Base-by-base conservation (phyloP, 1,139 yeast species). In the Hanseniaspora sp. region DNA sequence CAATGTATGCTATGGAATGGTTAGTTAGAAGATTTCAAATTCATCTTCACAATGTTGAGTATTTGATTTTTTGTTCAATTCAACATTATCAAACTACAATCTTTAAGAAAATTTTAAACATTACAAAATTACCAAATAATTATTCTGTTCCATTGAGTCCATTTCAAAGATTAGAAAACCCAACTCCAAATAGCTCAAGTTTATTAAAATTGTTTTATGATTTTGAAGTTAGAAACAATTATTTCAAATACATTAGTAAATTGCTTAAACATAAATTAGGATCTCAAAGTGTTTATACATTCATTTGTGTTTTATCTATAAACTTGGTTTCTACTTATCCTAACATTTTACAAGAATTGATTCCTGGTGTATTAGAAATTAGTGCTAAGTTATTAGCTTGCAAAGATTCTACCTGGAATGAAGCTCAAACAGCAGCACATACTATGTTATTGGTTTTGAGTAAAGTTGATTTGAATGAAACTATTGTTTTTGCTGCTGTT, bases 1-100 rank as follows among this genome's bases (percentile, higher is more conserved):
- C 96, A 1, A 67, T 87, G 52, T 83, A 82, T 63, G 94, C 96
- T 11, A 74, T 87, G 12, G 99, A 92, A 71, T 92, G 98, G 98
- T 78, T 92, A 41, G 83, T 92, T 30, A 83, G 98, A 71, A 77
- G 97, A 62, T 94, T 90, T 67, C 87, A 86, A 66, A 80, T 86
- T 60, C 92, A 92, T 65, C 74, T 86, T 48, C 83, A 84, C 63
- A 87, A 86, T 62, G 73, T 88, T 0, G 97, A 92, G 66, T 66
- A 74, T 56, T 65, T 92, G 41, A 64, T 94, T 46, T 70, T 90
- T 56, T 75, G 88, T 4, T 76, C 83, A 2, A 73, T 92, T 62
- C 95, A 96, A 31, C 86, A 85, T 69, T 87, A 83, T 66, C 77
- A 76, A 60, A 74, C 79, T 45, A 83, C 88, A 0, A 73, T 85